Base-by-base conservation (phyloP, 495 filamentous ascomycete species). In the Penicillium herquei region DNA sequence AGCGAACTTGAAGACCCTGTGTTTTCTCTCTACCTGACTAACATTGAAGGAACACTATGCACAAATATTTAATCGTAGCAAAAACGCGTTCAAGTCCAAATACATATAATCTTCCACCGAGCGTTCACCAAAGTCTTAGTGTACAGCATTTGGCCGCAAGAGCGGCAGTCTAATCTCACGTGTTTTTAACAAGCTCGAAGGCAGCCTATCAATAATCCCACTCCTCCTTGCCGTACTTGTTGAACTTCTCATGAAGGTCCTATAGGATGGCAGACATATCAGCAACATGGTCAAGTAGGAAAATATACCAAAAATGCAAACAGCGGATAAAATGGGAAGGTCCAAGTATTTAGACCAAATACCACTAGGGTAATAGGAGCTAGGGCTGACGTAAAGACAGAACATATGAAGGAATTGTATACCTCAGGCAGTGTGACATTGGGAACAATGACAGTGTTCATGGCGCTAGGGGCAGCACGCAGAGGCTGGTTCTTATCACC, bases 201-300 rank as follows among this genome's bases (percentile, higher is more conserved):
- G 47, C 43, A 49, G 45, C 51, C 49, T 43, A 66, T 61, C 70
- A 78, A 64, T 74, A 77, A 64, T 78, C 75, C 64, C 71, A 78
- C 67, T 78, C 75, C 66, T 97, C 94, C 84, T 97, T 98, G 74
- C 93, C 94, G 82, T 87, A 96, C 83, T 98, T 98, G 85, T 98
- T 98, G 82, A 85, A 98, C 71, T 86, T 86, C 62, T 98, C 94
- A 76, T 98, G 94, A 52, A 95, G 82, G 47, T 83, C 77, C 94
- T 96, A 55, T 35, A 49, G 37, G 14, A 62, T 51, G 44, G 31
- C 26, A 33, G 4, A 26, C 21, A 34, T n/a, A 12, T 7, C 1
- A 26, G 21, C 4, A 26, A 26, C 21, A 26, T 26, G 21, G 21
- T 26, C 1, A 26, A 26, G 21, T 26, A 26, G 21, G 21, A 4